Base-by-base conservation (phyloP, 73 alveolate species). In the Tetrahymena elliotti region DNA sequence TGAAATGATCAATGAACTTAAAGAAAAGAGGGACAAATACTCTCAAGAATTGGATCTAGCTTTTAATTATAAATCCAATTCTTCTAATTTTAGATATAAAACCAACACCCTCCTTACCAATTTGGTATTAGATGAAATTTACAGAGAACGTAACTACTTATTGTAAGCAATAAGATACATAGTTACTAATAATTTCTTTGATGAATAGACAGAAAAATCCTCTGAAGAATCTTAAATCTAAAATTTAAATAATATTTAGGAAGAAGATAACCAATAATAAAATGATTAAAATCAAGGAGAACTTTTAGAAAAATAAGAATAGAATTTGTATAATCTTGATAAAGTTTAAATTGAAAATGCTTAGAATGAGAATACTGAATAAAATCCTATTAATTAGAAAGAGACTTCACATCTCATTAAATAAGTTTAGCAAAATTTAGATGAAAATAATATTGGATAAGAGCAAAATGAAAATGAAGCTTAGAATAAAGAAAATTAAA, bases 71-170 rank as follows among this genome's bases (percentile, higher is more conserved):
- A 94, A 93, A 94, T 37, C 84, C 5, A 94, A 94, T 34, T 92
- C 95, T 10, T 92, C 93, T 13, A 94, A 94, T 4, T 94, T 47
- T 88, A 10, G 95, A 7, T 94, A 94, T 94, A 94, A 94, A 35
- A 88, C 95, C 39, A 94, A 94, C 33, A 94, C 95, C 47, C 96
- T 94, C 3, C 54, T 82, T 33, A 53, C 95, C 38, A 94, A 84
- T 38, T 38, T 94, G 27, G 27, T 94, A 33, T 40, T 94, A 16
- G 96, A 92, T 35, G 93, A 94, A 35, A 94, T 88, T 9, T 94
- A 52, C 31, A 94, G 39, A 40, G 96, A 94, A 52, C 93, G 96
- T 84, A 31, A 94, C 47, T 94, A 88, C 37, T 24, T 94, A 40
- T 52, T 94, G 10, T 52, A 94, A 39, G 96, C 95, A 11, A 20